phyloP scores from a whole-genome alignment of 2,329 filamentous ascomycete species.

The Aspergillus bombycis region DNA sequence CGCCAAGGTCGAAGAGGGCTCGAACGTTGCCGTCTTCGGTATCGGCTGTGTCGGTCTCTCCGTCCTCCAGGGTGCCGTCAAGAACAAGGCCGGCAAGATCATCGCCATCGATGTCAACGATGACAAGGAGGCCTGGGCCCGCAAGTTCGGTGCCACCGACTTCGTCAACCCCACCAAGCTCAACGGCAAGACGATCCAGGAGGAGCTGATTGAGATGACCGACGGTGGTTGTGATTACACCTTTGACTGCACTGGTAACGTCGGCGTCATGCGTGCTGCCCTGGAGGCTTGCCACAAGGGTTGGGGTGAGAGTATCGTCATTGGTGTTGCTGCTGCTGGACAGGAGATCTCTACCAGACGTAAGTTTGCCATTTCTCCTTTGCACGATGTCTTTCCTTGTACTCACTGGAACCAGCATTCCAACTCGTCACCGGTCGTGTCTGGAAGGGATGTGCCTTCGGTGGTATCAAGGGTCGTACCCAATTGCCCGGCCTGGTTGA shows the following conservation, averaged over 20 bases:
- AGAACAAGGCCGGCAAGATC: conserved; percentile 70
- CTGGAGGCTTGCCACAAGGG: conserved; percentile 99
- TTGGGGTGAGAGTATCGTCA: conserved; percentile 97
- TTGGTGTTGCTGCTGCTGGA: conserved; percentile 93
- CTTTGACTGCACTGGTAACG: conserved; percentile 98
- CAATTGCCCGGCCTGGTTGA: conserved; percentile 85
- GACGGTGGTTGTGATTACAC: conserved; percentile 98
- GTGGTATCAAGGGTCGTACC: conserved; percentile 94
- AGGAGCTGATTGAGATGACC: conserved; percentile 94
- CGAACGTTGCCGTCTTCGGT: conserved; percentile 89
- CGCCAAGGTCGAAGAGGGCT: conserved; percentile 86
- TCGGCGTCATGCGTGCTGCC: conserved; percentile 91
- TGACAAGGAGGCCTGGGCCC: conserved; percentile 84
- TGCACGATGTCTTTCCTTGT: neutral
- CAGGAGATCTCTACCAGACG: conserved; percentile 94
- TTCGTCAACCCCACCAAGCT: conserved; percentile 92
- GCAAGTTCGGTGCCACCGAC: conserved; percentile 94
- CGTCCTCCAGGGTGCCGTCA: conserved; percentile 90
- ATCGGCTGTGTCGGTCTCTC: conserved; percentile 94
- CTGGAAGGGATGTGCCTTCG: conserved; percentile 97
- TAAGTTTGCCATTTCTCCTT: conserved; percentile 56
- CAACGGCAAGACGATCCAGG: conserved; percentile 76
- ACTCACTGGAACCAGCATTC: conserved; percentile 68
- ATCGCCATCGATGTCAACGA: conserved; percentile 80
- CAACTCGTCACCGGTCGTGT: conserved; percentile 96